A percentile compares a stretch with the other conserved stretches of the same genome.
phyloP scores from a whole-genome alignment of 352 stramenopile genomes.

The Thraustotheca clavata region DNA sequence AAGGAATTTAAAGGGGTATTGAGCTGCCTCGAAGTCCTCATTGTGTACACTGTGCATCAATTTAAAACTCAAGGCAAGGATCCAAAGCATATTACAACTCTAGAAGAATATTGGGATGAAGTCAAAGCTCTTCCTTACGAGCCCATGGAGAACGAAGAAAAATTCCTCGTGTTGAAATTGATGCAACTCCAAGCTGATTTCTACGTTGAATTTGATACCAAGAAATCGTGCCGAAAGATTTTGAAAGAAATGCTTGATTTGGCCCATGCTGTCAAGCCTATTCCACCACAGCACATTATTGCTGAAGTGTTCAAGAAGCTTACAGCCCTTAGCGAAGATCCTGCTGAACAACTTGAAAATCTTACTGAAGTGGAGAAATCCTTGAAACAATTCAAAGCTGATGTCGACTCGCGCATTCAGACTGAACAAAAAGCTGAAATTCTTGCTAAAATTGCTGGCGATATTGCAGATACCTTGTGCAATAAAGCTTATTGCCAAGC shows the following conservation, averaged over 20 bases:
- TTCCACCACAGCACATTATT: constrained; percentile 19
- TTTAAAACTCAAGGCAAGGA: neutral
- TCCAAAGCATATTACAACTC: neutral
- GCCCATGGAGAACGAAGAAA: constrained; percentile 20
- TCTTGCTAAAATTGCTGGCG: constrained; percentile 14
- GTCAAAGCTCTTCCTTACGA: constrained; percentile 8
- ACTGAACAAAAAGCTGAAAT: constrained; percentile 20
- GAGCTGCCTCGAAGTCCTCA: constrained; percentile 20
- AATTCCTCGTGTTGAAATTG: constrained; percentile 18
- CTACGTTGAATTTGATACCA: constrained; percentile 9
- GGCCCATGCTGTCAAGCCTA: constrained; percentile 12
- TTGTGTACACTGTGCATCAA: constrained; percentile 1
- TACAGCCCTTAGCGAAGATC: constrained; percentile 43
- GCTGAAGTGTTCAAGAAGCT: constrained; percentile 36
- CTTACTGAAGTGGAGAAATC: constrained; percentile 6
- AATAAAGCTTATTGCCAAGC: constrained; percentile 20
- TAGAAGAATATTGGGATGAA: constrained; percentile 9
- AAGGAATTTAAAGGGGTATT: constrained; percentile 19
- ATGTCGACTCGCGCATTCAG: constrained; percentile 20
- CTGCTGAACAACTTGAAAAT: constrained; percentile 4
- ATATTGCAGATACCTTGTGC: constrained; percentile 21
- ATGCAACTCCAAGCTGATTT: constrained; percentile 21
- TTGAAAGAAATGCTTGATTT: constrained; percentile 5
- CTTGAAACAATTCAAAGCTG: constrained; percentile 9
- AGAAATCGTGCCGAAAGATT: constrained; percentile 5